A percentile compares a stretch with the other conserved stretches of the same genome.
phyloP scores from a whole-genome alignment of 1,284 basidiomycete species.

The Coriolopsis trogii region DNA sequence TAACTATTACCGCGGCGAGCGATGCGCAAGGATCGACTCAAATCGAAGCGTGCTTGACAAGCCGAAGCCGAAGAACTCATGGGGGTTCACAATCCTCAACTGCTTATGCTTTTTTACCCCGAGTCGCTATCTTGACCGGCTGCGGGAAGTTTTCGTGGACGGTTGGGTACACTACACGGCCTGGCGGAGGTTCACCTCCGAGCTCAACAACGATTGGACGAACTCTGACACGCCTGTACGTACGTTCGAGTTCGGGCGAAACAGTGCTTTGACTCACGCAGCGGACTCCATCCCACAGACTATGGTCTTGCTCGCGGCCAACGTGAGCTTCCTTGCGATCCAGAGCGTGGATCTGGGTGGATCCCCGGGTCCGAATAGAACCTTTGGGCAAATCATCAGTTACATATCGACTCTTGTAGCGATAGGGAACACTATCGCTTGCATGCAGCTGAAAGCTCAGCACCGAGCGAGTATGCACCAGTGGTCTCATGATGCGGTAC shows the following conservation, averaged over 20 bases:
- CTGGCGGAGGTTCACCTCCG: slow-evolving; percentile 29
- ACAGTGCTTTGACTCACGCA: no score
- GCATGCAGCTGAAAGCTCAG: slow-evolving; percentile 26
- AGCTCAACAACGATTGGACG: slow-evolving; percentile 31
- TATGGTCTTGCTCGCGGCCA: slow-evolving; percentile 44
- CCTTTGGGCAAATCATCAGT: slow-evolving; percentile 29
- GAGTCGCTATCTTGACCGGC: slow-evolving; percentile 23
- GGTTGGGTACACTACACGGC: slow-evolving; percentile 25
- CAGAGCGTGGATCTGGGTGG: slow-evolving; percentile 31
- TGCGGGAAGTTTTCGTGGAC: slow-evolving; percentile 31
- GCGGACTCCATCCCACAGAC: no score
- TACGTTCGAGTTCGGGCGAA: background rate
- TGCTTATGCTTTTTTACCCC: slow-evolving; percentile 30
- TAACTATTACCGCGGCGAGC: slow-evolving; percentile 26
- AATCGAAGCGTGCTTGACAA: slow-evolving; percentile 14
- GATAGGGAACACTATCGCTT: slow-evolving; percentile 30
- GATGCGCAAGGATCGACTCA: slow-evolving; percentile 26
- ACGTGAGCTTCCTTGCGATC: slow-evolving; percentile 44
- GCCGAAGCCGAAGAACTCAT: slow-evolving; percentile 3
- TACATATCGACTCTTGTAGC: slow-evolving; percentile 32
- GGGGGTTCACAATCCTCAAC: slow-evolving; percentile 23
- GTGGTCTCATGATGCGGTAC: slow-evolving; percentile 20
- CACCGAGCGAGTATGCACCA: slow-evolving; percentile 18
- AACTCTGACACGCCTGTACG: slow-evolving; percentile 33
- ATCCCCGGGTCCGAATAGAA: slow-evolving; percentile 8